Evolutionary conservation across 2,329 filamentous ascomycete genomes (phyloP).

Genomic region (Nigrospora sphaerica): DNA sequence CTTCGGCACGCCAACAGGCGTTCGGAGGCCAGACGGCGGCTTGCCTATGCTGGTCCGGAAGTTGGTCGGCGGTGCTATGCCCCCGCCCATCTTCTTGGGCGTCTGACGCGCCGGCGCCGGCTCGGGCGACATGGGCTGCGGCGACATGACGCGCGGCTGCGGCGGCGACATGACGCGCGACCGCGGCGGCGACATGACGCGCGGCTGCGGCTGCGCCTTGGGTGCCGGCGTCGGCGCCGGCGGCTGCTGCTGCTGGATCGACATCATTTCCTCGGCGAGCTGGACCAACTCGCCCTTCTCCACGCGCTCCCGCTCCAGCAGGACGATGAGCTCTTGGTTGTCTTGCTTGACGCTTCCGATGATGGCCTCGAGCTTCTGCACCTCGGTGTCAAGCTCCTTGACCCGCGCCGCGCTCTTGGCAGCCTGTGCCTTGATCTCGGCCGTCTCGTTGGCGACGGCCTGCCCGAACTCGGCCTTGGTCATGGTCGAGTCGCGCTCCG

Average conservation of each 20-base stretch:
- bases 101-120: conserved; percentile 11
- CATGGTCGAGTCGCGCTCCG: conserved; percentile 58
- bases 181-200: conserved; percentile 8
- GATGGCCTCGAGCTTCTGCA: conserved; percentile 69
- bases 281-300: conserved; percentile 80
- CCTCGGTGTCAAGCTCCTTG: conserved; percentile 63
- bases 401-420: conserved; percentile 61
- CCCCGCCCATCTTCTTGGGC: conserved; percentile 16
- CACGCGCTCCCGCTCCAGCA: conserved; percentile 67
- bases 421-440: conserved; percentile 47
- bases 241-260: conserved; percentile 45
- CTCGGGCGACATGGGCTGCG: conserved; percentile 8
- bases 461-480: conserved; percentile 46
- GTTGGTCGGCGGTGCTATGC: conserved; percentile 12
- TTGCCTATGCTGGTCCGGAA: conserved; percentile 45
- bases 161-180: conserved; percentile 8
- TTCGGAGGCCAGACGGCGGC: conserved; percentile 51
- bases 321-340: conserved; percentile 55
- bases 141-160: too few relatives aligned
- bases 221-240: conserved; percentile 9
- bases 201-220: conserved; percentile 9
- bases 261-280: conserved; percentile 78
- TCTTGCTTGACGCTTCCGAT: conserved; percentile 63
- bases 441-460: conserved; percentile 33
- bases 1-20: conserved; percentile 34